A percentile compares a stretch with the other conserved stretches of the same genome.
Evolutionary conservation across 257 asterid species (phyloP).

Genomic region (Primulina eburnea): DNA sequence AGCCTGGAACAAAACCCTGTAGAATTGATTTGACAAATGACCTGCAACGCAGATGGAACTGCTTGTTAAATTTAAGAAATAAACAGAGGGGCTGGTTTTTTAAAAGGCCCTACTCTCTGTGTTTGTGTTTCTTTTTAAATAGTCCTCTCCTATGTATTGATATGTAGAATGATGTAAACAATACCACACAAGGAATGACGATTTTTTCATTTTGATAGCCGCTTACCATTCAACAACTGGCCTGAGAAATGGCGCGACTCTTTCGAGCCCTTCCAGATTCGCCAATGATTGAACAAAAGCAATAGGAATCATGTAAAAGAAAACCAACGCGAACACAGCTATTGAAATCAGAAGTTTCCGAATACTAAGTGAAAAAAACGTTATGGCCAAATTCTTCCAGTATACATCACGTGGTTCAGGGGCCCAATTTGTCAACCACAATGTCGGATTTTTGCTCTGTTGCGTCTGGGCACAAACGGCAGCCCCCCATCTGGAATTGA

Average conservation of each 20-base stretch:
- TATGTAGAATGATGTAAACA: neutral
- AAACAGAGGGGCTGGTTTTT: neutral
- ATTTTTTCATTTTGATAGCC: neutral
- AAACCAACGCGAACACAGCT: conserved; percentile 72
- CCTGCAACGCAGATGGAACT: conserved; percentile 51
- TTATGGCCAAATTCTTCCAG: conserved; percentile 83
- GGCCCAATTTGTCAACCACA: conserved; percentile 91
- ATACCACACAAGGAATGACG: neutral
- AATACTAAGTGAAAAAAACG: conserved; percentile 74
- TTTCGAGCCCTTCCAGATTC: conserved; percentile 89
- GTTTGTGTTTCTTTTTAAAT: neutral
- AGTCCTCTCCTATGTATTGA: neutral
- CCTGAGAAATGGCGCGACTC: conserved; percentile 89
- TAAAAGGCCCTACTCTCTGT: too few species aligned
- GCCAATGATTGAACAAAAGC: conserved; percentile 97
- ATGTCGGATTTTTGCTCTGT: conserved; percentile 87
- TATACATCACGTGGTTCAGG: conserved; percentile 96
- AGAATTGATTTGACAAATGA: conserved; percentile 71
- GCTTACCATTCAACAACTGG: conserved; percentile 86
- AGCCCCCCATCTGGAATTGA: conserved; percentile 93
- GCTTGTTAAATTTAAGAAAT: conserved; percentile 12
- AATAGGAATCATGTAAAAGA: conserved; percentile 97
- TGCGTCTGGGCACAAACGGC: conserved; percentile 98
- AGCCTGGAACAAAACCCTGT: conserved; percentile 98
- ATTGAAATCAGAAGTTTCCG: conserved; percentile 65